Evolutionary conservation across 2,329 filamentous ascomycete genomes (phyloP), one percentile per base, ranked within the genome.

Genomic region (Scedosporium aurantiacum): DNA sequence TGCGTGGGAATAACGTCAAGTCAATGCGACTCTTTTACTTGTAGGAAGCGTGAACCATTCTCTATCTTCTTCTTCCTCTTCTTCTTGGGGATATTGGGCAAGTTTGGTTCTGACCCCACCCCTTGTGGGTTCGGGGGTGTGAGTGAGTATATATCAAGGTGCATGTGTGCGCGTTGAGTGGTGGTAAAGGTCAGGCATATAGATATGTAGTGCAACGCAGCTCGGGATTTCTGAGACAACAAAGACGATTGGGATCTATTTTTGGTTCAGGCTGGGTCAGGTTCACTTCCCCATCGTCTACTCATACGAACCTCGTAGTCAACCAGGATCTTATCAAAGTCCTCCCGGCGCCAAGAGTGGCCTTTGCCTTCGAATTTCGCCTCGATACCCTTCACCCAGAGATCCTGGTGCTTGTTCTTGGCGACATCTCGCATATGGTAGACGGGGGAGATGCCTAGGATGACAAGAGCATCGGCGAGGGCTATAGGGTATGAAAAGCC

Each of bases 371-470:
- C 79, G 72, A 68, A 75, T 67, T 67, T 70, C 67, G 81, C 83
- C 63, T 14, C 62, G n/a, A 25, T 27, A 47, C 59, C 62, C 21
- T 58, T 56, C n/a, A 58, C 41, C 62, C 62, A 63, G n/a, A 61
- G 25, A 18, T 12, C 60, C 61, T 10, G 63, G 61, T 5, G 64
- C 57, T 18, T 65, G 60, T 47, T 66, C 61, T 67, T 66, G 63
- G 68, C 70, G 23, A 59, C 60, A 8, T 58, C 55, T 47, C 60
- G 60, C 85, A 88, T 88, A 76, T 89, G 87, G 78, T 89, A 89
- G 63, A 82, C 86, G 71, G 87, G 83, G 67, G 81, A 76, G 70
- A 85, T 88, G 64, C 86, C 86, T 47, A 89, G 78, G 66, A 83
- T 77, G 68, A 85, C 80, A 70, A 89, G 79, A 21, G 87, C 86